phyloP scores from a whole-genome alignment of 2,329 filamentous ascomycete species.

The Penicillium sp. region DNA sequence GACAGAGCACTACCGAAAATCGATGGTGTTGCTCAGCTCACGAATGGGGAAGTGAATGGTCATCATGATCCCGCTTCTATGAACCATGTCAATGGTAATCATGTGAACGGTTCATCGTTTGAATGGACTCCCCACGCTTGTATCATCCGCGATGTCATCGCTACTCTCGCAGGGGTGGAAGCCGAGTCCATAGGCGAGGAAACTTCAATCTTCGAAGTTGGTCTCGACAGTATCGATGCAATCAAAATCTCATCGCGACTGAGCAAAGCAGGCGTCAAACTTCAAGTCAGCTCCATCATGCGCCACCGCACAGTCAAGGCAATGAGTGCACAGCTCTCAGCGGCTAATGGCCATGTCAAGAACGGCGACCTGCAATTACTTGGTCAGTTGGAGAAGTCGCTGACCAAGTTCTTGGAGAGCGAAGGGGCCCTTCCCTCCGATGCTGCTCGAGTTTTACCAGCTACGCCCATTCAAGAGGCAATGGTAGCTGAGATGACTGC shows the following conservation, averaged over 20 bases:
- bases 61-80: not conserved
- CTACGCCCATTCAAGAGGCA: constrained; percentile 82
- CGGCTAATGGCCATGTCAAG: constrained; percentile 27
- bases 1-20: constrained; percentile 16
- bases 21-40: constrained; percentile 9
- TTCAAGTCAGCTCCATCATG: constrained; percentile 79
- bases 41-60: constrained; percentile 1
- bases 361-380: constrained; percentile 18
- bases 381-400: constrained; percentile 24
- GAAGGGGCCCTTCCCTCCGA: constrained; percentile 40
- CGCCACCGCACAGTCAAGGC: constrained; percentile 66
- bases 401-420: constrained; percentile 43
- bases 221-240: constrained; percentile 87
- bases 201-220: constrained; percentile 75
- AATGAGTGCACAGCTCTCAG: constrained; percentile 49
- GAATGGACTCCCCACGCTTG: constrained; percentile 60
- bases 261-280: constrained; percentile 58
- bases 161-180: constrained; percentile 59
- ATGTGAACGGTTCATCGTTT: constrained; percentile 42
- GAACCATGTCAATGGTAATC: not conserved
- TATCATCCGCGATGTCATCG: constrained; percentile 63
- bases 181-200: constrained; percentile 55
- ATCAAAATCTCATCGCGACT: constrained; percentile 80
- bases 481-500: constrained; percentile 81
- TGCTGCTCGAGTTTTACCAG: constrained; percentile 66